A percentile compares a stretch with the other conserved stretches of the same genome.
Conservation (phyloP, 2,329 filamentous ascomycete species). For the Sporothrix pseudoabietina region DNA sequence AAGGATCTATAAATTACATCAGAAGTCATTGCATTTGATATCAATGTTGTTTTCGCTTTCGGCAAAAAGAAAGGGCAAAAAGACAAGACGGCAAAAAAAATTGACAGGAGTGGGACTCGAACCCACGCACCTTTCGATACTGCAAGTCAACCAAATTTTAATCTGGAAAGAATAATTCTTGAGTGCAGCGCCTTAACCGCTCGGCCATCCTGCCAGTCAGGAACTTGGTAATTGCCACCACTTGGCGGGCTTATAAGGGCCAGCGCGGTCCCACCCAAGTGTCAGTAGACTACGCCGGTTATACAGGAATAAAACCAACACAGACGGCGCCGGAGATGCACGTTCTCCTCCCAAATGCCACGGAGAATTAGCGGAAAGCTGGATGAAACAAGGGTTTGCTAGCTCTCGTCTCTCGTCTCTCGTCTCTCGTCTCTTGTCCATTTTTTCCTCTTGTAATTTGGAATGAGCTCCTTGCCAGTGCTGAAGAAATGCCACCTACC, state of each 20-base stretch:
- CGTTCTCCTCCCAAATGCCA: background rate
- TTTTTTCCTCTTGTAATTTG: background rate
- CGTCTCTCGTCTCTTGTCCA: background rate
- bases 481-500: background rate
- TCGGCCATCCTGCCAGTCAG: slow-evolving; percentile 32
- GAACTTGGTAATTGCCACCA: background rate
- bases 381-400: background rate
- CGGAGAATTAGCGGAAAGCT: background rate
- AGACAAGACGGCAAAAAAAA: background rate
- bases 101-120: slow-evolving; percentile 34
- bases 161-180: slow-evolving; percentile 31
- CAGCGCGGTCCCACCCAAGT: background rate
- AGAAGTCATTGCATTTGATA: background rate
- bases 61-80: slow-evolving; percentile 1
- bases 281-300: no score
- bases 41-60: background rate
- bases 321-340: background rate
- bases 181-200: slow-evolving; percentile 34
- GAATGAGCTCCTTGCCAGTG: background rate
- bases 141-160: slow-evolving; percentile 30
- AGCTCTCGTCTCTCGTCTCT: background rate
- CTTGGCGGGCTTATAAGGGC: background rate
- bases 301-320: no score
- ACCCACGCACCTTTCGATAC: slow-evolving; percentile 34
- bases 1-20: background rate